Percentiles rank a stretch among this genome's conserved stretches.
These are phyloP conservation scores for Cyphellophora attinorum DNA, from an alignment of 2,329 filamentous ascomycete genomes.

Conservation along the genomic window DNA sequence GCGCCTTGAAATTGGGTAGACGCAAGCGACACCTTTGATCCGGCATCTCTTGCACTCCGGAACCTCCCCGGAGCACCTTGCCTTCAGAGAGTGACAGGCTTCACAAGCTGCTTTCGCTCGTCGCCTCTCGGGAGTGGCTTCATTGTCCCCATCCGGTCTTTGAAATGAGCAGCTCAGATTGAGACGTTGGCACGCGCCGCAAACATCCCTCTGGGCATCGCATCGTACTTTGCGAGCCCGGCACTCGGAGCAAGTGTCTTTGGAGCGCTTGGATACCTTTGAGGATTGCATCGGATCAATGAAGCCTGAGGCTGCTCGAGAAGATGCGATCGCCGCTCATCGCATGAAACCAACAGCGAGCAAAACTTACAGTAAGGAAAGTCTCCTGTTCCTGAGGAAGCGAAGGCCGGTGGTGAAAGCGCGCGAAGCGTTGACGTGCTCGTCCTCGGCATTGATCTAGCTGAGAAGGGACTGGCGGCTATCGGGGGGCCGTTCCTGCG, in stretches of 20 bases:
- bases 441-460: too few relatives aligned
- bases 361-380: too few relatives aligned
- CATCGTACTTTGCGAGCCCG: slow-evolving; percentile 9
- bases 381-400: too few relatives aligned
- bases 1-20: slow-evolving; percentile 1
- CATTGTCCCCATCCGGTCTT: not conserved
- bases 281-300: not conserved
- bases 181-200: not conserved
- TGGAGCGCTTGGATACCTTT: slow-evolving; percentile 1
- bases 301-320: too few relatives aligned
- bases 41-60: slow-evolving; percentile 1
- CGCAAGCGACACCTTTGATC: not conserved
- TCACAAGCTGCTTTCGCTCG: not conserved
- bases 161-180: slow-evolving; percentile 1
- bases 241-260: slow-evolving; percentile 5
- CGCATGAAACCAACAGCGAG: too few relatives aligned
- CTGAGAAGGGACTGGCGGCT: too few relatives aligned
- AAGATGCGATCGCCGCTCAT: too few relatives aligned
- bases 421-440: too few relatives aligned
- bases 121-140: not conserved
- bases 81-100: slow-evolving; percentile 1
- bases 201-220: slow-evolving; percentile 3
- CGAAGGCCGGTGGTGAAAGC: too few relatives aligned
- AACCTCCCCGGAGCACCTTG: not conserved
- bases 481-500: too few relatives aligned